phyloP scores from a whole-genome alignment of 1,139 yeast species.

The Starmera stellimalicola region DNA sequence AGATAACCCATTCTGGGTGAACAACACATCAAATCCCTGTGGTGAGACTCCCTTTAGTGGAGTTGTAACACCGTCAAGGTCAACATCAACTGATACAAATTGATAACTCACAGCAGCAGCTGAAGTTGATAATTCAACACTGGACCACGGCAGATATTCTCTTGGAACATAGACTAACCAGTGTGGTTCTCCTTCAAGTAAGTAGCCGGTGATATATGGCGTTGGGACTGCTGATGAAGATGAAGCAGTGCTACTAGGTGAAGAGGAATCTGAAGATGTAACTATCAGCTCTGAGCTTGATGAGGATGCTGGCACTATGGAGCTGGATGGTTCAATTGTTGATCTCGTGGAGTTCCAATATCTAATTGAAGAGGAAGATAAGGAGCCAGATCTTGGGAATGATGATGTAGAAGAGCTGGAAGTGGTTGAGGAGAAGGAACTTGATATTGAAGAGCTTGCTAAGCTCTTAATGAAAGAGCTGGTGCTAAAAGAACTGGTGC shows the following conservation, averaged over 20 bases:
- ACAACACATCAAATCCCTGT: neutral
- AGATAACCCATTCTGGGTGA: neutral
- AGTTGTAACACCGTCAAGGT: neutral
- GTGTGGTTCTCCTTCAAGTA: neutral
- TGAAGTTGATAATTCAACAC: neutral
- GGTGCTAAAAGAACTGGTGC: neutral
- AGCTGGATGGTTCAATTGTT: neutral
- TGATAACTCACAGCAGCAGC: neutral
- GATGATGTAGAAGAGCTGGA: neutral
- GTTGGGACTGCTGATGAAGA: constrained; percentile 3
- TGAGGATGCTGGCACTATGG: constrained; percentile 5
- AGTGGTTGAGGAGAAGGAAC: neutral
- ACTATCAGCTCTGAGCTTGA: neutral
- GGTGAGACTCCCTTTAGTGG: neutral
- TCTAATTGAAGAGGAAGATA: neutral
- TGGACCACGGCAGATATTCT: neutral
- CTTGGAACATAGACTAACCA: neutral
- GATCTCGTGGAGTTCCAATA: neutral
- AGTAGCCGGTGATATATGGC: neutral
- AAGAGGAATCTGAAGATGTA: neutral
- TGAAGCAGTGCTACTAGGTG: constrained; percentile 4
- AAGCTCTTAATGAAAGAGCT: neutral
- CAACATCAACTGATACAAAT: neutral
- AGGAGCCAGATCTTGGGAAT: neutral
- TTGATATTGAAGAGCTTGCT: neutral